Base-by-base conservation (phyloP, 148 eudicot genomes). In the Gaultheria prostrata region DNA sequence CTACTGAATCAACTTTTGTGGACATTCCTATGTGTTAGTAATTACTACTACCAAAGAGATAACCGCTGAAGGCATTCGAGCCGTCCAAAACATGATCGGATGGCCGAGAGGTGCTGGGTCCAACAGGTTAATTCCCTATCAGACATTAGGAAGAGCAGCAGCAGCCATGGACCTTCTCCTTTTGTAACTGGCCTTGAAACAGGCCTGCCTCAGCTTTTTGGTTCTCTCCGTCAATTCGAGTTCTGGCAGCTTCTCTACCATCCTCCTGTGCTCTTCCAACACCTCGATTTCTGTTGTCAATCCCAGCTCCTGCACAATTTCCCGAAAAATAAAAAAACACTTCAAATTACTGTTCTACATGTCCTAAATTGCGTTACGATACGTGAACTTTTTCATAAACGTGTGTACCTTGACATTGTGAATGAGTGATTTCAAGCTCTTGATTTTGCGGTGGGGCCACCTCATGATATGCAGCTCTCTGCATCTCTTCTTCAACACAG, bases 401-500 rank as follows among this genome's bases (percentile, higher is more conserved):
- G 5, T 39, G 1, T n/a, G 30, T 82, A 92, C 97, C 94, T 90
- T 91, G 26, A 91, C 92, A 88, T 89, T 93, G 30, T 80, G 35
- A 12, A 93, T 93, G 43, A 93, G 95, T 5, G 90, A 82, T 57
- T 89, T 85, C 83, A 94, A 80, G 86, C 97, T 94, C 91, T 88
- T 90, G 78, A 93, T 81, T 74, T 92, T 92, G 20, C 93, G 80
- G 65, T 90, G 89, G 11, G 92, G 91, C 91, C 91, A 87, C 61
- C 91, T 67, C 84, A 57, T 89, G 32, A 92, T 89, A 26, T 87
- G 84, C 18, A 90, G 86, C 76, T 92, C 95, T 65, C 99, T 84
- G 74, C 99, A 97, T 35, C 94, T 92, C 76, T 91, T 97, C 91
- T 97, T 97, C 85, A 97, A 71, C 28, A 92, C 94, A 0, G 99